These are phyloP conservation scores for Nidula microcarpa DNA, from an alignment of 768 basidiomycete genomes.

Conservation along the genomic window DNA sequence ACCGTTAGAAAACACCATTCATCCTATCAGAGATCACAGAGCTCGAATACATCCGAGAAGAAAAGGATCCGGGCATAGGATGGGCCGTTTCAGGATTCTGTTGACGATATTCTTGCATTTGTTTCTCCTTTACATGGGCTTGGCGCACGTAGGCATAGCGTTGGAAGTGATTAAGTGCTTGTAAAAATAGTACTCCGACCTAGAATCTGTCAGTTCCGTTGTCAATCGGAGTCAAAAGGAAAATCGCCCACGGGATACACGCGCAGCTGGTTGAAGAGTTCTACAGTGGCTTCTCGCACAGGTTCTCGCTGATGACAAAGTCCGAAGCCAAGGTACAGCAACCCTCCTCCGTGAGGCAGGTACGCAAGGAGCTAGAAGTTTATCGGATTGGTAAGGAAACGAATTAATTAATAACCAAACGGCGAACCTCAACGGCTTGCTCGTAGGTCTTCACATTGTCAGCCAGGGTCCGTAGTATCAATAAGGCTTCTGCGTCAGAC, in stretches of 20 bases:
- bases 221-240: not conserved
- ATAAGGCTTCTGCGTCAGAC: constrained; percentile 65
- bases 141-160: constrained; percentile 84
- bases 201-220: constrained; percentile 21
- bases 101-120: constrained; percentile 24
- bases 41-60: no score
- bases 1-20: no score
- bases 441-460: constrained; percentile 78
- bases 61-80: no score
- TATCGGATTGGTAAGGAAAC: no score
- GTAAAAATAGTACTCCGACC: constrained; percentile 78
- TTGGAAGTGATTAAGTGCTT: constrained; percentile 84
- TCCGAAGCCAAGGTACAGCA: constrained; percentile 83
- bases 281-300: constrained; percentile 77
- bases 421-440: constrained; percentile 79
- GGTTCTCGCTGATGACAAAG: constrained; percentile 84
- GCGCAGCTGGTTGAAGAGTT: constrained; percentile 79
- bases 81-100: constrained; percentile 3
- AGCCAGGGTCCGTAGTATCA: constrained; percentile 73
- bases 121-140: constrained; percentile 63
- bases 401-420: not conserved
- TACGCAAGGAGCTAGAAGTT: constrained; percentile 72
- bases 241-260: constrained; percentile 60
- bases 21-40: no score
- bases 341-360: constrained; percentile 73